Conservation (phyloP, 2,329 filamentous ascomycete species). For the Neocatenulostroma microsporum region DNA sequence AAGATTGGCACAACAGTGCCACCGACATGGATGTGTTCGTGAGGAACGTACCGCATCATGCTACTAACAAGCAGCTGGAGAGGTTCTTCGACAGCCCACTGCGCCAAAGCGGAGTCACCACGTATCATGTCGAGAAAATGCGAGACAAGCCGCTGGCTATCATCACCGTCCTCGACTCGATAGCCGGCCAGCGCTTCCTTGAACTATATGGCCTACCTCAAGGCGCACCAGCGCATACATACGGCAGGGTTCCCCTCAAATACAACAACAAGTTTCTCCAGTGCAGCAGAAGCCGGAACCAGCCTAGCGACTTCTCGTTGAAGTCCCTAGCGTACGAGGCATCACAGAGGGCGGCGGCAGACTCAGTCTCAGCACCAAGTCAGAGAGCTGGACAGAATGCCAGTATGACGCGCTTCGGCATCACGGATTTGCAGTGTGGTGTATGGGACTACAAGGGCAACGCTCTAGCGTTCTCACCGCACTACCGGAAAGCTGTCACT, state of each 20-base stretch:
- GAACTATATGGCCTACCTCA: constrained; percentile 22
- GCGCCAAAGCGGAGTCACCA: constrained; percentile 31
- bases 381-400: constrained; percentile 1
- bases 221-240: constrained; percentile 9
- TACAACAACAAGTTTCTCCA: constrained; percentile 21
- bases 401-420: constrained; percentile 26
- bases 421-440: constrained; percentile 34
- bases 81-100: constrained; percentile 35
- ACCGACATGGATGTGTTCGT: constrained; percentile 43
- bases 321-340: constrained; percentile 19
- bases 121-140: constrained; percentile 40
- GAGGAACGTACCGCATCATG: constrained; percentile 34
- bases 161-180: constrained; percentile 39
- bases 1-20: background rate
- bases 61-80: constrained; percentile 37
- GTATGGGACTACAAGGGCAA: constrained; percentile 35
- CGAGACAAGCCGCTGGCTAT: constrained; percentile 34
- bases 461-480: constrained; percentile 34
- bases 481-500: constrained; percentile 35
- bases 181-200: constrained; percentile 40
- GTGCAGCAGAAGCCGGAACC: constrained; percentile 18
- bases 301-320: constrained; percentile 18
- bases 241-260: constrained; percentile 5
- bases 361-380: too few relatives aligned
- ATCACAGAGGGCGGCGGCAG: constrained; percentile 9